phyloP scores from a whole-genome alignment of 208 protist species.

The Acanthamoeba royreba region DNA sequence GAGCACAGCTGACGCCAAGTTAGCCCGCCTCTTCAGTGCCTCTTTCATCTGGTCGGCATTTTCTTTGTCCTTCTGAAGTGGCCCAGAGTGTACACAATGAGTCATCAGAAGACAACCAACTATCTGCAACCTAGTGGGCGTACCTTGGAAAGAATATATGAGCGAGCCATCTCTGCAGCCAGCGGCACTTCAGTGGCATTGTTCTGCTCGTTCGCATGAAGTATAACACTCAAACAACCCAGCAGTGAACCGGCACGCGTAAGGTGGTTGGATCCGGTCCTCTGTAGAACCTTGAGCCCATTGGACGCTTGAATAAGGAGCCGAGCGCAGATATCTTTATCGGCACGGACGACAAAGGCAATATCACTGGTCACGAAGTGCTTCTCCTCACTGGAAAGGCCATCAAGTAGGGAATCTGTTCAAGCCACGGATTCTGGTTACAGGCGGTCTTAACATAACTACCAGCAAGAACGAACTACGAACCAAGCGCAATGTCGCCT shows the following conservation, averaged over 20 bases:
- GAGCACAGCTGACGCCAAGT: not conserved
- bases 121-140: not conserved
- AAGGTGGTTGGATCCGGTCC: not conserved
- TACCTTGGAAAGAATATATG: not conserved
- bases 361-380: not conserved
- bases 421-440: not conserved
- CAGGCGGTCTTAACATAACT: not conserved
- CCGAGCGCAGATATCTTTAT: not conserved
- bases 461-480: not conserved
- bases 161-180: not conserved
- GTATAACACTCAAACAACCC: not conserved
- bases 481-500: not conserved
- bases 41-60: not conserved
- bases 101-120: not conserved
- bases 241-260: not conserved
- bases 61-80: not conserved
- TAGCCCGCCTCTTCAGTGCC: not conserved
- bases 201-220: not conserved
- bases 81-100: not conserved
- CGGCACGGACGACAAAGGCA: not conserved
- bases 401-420: not conserved
- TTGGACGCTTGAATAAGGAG: not conserved
- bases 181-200: not conserved
- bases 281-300: not conserved
- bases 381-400: not conserved